Conservation (phyloP, 2,329 filamentous ascomycete genomes). For the Cladosporium halotolerans region DNA sequence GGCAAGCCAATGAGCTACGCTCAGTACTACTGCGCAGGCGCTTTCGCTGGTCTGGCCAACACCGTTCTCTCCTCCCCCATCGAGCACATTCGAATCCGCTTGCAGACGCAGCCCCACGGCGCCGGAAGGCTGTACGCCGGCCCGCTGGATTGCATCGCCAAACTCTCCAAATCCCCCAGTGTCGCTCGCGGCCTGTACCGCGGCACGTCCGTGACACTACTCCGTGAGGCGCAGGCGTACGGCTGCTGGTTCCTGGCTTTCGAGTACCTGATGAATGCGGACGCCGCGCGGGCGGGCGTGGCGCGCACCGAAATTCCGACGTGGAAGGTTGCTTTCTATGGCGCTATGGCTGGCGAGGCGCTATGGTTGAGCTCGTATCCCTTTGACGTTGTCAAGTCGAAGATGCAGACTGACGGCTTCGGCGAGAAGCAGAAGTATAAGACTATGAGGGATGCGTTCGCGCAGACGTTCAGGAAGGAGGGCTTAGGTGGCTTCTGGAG, state of each 20-base stretch:
- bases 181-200: conserved; percentile 73
- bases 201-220: conserved; percentile 75
- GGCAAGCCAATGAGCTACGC: conserved; percentile 56
- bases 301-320: conserved; percentile 71
- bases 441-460: conserved; percentile 84
- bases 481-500: conserved; percentile 87
- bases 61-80: conserved; percentile 82
- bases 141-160: conserved; percentile 82
- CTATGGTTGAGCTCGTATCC: conserved; percentile 93
- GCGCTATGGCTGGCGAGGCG: conserved; percentile 86
- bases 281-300: conserved; percentile 70
- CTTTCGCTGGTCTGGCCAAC: conserved; percentile 89
- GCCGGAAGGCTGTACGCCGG: conserved; percentile 70
- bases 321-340: conserved; percentile 85
- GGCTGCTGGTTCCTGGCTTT: conserved; percentile 93
- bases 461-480: conserved; percentile 70
- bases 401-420: conserved; percentile 98
- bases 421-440: conserved; percentile 64
- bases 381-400: conserved; percentile 96
- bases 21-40: conserved; percentile 86
- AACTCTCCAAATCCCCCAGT: conserved; percentile 65
- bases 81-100: conserved; percentile 90
- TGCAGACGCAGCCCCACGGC: conserved; percentile 94
- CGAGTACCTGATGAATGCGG: conserved; percentile 91
- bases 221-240: conserved; percentile 90